phyloP scores from a whole-genome alignment of 176 grass and related monocot genomes.

The Phyllostachys edulis region DNA sequence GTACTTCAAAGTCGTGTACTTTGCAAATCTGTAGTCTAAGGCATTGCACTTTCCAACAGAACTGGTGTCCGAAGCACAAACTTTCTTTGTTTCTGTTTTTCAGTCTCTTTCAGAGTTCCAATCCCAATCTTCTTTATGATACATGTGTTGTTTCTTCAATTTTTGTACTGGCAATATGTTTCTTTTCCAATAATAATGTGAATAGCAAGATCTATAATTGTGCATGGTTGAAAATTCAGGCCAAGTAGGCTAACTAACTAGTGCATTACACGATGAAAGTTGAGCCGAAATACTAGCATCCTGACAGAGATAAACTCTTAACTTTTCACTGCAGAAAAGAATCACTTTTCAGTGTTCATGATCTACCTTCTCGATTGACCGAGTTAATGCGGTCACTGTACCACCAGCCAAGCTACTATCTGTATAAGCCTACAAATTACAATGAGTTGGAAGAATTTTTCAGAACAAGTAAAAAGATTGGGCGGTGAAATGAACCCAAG shows the following conservation, averaged over 20 bases:
- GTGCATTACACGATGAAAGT: not conserved
- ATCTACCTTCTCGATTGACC: not conserved
- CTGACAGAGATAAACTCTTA: not conserved
- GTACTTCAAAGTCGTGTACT: not conserved
- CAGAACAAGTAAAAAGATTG: not conserved
- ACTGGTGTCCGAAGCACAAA: not conserved
- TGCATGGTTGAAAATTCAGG: not conserved
- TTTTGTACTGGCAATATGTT: not conserved
- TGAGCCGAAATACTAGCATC: not conserved
- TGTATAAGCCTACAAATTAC: not conserved
- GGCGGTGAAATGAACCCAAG: not conserved
- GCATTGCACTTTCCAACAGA: constrained; percentile 11
- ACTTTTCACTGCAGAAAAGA: not conserved
- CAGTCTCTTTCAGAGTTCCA: constrained; percentile 14
- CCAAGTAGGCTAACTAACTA: not conserved
- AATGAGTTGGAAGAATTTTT: not conserved
- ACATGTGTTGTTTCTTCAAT: not conserved
- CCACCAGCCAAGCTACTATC: not conserved
- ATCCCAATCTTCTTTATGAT: not conserved
- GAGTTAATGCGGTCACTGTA: not conserved
- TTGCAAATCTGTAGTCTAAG: not conserved
- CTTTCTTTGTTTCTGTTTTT: constrained; percentile 20
- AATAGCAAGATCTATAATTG: not conserved
- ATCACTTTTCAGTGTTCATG: not conserved
- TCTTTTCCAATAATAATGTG: not conserved